Percentiles rank a stretch among this genome's conserved stretches.
Evolutionary conservation across 257 asterid genomes (phyloP).

Genomic region (Haberlea rhodopensis): DNA sequence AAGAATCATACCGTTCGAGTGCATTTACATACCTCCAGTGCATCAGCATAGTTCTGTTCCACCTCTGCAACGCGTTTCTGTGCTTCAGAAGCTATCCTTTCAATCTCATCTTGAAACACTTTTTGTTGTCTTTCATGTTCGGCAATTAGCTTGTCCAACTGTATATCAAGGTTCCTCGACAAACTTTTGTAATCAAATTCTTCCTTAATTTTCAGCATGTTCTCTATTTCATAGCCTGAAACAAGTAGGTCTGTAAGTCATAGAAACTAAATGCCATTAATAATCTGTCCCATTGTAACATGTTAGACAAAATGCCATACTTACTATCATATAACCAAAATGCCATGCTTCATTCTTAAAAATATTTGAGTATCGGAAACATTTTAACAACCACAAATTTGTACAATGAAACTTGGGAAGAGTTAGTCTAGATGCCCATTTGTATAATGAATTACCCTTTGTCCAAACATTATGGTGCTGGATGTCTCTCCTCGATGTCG

Average conservation of each 20-base stretch:
- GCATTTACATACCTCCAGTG: slow-evolving; percentile 54
- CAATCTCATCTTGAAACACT: slow-evolving; percentile 62
- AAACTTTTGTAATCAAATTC: slow-evolving; percentile 86
- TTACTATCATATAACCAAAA: background rate
- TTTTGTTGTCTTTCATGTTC: slow-evolving; percentile 86
- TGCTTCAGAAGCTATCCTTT: slow-evolving; percentile 63
- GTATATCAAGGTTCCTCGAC: slow-evolving; percentile 76
- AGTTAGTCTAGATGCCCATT: slow-evolving; percentile 1
- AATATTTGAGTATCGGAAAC: background rate
- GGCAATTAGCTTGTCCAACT: slow-evolving; percentile 66
- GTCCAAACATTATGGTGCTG: slow-evolving; percentile 88
- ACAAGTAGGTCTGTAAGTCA: background rate
- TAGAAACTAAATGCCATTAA: slow-evolving; percentile 2
- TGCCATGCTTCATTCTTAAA: slow-evolving; percentile 10
- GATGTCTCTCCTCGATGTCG: slow-evolving; percentile 88
- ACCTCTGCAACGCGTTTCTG: slow-evolving; percentile 57
- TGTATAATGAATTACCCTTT: slow-evolving; percentile 53
- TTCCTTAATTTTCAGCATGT: slow-evolving; percentile 78
- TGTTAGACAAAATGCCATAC: slow-evolving; percentile 2
- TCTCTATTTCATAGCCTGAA: slow-evolving; percentile 95
- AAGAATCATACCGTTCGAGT: background rate
- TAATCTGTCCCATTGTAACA: background rate
- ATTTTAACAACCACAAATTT: slow-evolving; percentile 16
- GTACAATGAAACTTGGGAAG: slow-evolving; percentile 10
- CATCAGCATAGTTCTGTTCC: slow-evolving; percentile 56